phyloP scores from a whole-genome alignment of 257 asterid genomes.

The Jaltomata sinuosa region DNA sequence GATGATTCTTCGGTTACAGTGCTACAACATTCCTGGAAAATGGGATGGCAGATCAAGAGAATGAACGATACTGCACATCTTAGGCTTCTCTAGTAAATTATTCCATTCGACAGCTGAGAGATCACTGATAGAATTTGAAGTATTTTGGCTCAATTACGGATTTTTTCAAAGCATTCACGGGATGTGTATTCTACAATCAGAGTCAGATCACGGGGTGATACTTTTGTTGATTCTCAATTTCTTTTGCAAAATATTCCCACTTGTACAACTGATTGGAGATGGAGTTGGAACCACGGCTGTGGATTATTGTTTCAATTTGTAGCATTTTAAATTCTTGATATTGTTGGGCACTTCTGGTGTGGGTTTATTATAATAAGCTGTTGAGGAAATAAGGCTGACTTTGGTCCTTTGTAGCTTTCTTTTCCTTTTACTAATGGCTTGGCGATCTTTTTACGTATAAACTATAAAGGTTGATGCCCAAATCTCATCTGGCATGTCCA shows the following conservation, averaged over 20 bases:
- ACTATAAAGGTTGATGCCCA: background rate
- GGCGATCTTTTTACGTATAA: background rate
- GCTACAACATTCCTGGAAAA: slow-evolving; percentile 79
- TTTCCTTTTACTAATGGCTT: background rate
- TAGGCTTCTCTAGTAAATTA: slow-evolving; percentile 57
- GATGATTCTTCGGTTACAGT: slow-evolving; percentile 89
- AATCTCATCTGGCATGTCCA: background rate
- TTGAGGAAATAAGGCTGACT: background rate
- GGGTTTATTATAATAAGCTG: background rate
- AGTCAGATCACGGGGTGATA: background rate
- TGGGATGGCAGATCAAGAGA: slow-evolving; percentile 91
- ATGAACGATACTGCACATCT: slow-evolving; percentile 88
- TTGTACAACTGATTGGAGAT: background rate
- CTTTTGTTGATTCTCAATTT: slow-evolving; percentile 8
- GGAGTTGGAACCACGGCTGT: slow-evolving; percentile 28
- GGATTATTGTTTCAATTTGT: slow-evolving; percentile 36
- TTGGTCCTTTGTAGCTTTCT: background rate
- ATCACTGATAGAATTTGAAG: background rate
- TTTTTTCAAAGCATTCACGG: background rate
- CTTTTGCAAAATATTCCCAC: slow-evolving; percentile 7
- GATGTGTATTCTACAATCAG: background rate
- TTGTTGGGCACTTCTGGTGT: background rate
- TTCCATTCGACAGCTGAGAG: background rate
- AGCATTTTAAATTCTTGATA: slow-evolving; percentile 13
- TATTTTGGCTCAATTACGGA: background rate